phyloP scores from a whole-genome alignment of 768 basidiomycete species.

The Gloeophyllum trabeum region DNA sequence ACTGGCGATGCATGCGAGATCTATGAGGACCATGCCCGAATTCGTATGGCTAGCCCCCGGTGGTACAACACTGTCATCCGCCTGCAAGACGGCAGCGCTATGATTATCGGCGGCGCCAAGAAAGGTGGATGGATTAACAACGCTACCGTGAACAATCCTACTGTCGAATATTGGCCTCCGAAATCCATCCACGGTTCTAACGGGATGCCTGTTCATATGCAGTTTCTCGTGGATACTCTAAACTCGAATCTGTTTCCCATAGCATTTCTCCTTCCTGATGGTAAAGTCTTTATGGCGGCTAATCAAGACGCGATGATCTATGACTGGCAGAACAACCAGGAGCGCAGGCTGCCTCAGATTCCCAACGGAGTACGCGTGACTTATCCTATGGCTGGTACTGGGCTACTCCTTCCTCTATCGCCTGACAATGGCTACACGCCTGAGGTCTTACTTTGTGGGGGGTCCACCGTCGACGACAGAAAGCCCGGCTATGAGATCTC shows the following conservation, averaged over 20 bases:
- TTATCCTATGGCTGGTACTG: conserved; percentile 75
- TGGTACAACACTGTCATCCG: conserved; percentile 74
- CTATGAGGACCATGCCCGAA: conserved; percentile 47
- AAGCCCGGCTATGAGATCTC: conserved; percentile 51
- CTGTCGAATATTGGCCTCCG: conserved; percentile 74
- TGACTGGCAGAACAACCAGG: conserved; percentile 55
- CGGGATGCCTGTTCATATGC: conserved; percentile 52
- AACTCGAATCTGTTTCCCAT: conserved; percentile 81
- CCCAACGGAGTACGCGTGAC: conserved; percentile 75
- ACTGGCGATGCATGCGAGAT: conserved; percentile 42
- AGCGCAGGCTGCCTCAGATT: conserved; percentile 50
- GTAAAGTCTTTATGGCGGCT: conserved; percentile 63
- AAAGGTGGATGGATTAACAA: conserved; percentile 87
- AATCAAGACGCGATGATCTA: conserved; percentile 75
- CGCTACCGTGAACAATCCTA: conserved; percentile 69
- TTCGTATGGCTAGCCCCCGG: conserved; percentile 68
- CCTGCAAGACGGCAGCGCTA: conserved; percentile 66
- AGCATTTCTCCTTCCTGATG: conserved; percentile 61
- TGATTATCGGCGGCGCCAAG: conserved; percentile 74
- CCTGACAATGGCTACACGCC: conserved; percentile 51
- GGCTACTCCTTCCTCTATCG: conserved; percentile 58
- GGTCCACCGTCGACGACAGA: conserved; percentile 53
- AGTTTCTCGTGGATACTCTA: conserved; percentile 59
- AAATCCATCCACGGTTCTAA: conserved; percentile 59
- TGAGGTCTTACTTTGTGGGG: conserved; percentile 69